Evolutionary conservation across 2,329 filamentous ascomycete genomes (phyloP), one percentile per base, ranked within the genome.

Genomic region (Penicillium sp.): DNA sequence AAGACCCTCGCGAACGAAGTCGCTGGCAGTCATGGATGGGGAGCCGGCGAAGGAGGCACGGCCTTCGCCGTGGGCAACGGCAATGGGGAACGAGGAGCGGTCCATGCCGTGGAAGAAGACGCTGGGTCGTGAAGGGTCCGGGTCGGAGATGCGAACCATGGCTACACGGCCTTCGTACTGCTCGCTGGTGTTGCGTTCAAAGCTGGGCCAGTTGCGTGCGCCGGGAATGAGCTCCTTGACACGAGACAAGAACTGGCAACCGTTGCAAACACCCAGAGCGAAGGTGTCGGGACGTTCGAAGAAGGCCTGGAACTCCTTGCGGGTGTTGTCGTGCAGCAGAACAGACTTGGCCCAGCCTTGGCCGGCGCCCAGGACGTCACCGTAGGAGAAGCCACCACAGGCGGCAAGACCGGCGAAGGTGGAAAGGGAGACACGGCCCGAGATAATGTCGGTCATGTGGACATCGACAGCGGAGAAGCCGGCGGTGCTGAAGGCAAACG

Each of bases 301-400:
- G 80, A 96, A 97, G 42, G 76, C 72, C 62, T 86, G 77, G 73
- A 97, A 96, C 60, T 92, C 87, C 49, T 79, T 78, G 37, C 90
- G 83, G 37, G 86, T 85, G 49, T 86, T 75, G 23, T 80, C 81
- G 72, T 97, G 89, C 69, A 95, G 81, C 15, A 97, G 80, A 33
- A 97, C 90, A 1, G 88, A 92, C 72, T 95, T 91, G 4, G 93
- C 89, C 93, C 93, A 98, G 38, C 93, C 93, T 63, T 92, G 87
- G 46, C 93, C 93, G n/a, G 93, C 93, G 51, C 92, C 93, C 0
- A 97, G 81, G 32, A 92, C 88, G 61, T 92, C 88, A 60, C 90
- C 90, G 67, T 95, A 97, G 13, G 89, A 95, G 81, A 98, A 97
- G 43, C 93, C 93, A 66, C 93, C 93, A 58, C 91, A 95, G n/a